Conservation (phyloP, 164 flowering plant species). For the Saururus chinensis region DNA sequence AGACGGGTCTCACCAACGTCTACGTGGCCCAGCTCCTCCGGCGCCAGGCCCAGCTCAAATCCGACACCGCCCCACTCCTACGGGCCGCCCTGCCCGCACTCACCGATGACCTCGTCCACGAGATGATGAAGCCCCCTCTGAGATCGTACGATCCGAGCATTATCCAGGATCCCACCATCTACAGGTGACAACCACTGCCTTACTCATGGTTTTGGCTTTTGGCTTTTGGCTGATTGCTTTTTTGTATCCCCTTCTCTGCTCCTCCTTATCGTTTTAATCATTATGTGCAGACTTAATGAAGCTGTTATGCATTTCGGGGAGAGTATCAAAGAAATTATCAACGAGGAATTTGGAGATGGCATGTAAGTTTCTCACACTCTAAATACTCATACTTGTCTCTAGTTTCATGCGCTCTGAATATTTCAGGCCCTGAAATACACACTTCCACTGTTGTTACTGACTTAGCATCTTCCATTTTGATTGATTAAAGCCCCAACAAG, state of each 20-base stretch:
- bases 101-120: slow-evolving; percentile 34
- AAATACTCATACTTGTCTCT: no score
- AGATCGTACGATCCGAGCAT: slow-evolving; percentile 63
- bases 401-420: not conserved
- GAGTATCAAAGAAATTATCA: slow-evolving; percentile 90
- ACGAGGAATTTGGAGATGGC: slow-evolving; percentile 97
- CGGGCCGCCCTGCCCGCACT: slow-evolving; percentile 54
- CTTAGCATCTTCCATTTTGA: no score
- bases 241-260: no score
- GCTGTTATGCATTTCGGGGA: slow-evolving; percentile 94
- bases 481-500: no score
- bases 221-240: not conserved
- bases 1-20: slow-evolving; percentile 87
- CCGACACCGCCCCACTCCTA: slow-evolving; percentile 53
- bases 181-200: slow-evolving; percentile 36
- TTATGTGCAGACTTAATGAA: slow-evolving; percentile 60
- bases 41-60: slow-evolving; percentile 81
- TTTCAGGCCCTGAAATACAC: no score
- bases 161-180: slow-evolving; percentile 74
- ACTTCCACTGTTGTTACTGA: no score
- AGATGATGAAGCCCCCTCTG: slow-evolving; percentile 72
- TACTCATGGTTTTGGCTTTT: not conserved
- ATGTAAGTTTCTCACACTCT: slow-evolving; percentile 42
- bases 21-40: slow-evolving; percentile 79
- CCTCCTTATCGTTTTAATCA: not conserved